These are phyloP conservation scores for Rhododendron mucronatum DNA, from an alignment of 148 eudicot genomes.

Conservation along the genomic window DNA sequence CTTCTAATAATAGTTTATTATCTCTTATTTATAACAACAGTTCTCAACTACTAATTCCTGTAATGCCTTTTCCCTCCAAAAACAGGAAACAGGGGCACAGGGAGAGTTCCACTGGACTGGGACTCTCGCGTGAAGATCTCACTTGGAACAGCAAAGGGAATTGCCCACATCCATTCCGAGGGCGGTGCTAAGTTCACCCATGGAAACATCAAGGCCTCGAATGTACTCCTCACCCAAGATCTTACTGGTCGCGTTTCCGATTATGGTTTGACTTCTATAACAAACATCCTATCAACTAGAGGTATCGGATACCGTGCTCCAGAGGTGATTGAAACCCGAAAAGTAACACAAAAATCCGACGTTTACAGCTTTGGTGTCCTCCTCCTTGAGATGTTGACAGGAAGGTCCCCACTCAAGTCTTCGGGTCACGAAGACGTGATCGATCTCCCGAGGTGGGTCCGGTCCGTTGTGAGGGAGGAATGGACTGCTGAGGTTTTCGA, in stretches of 20 bases:
- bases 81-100: conserved; percentile 56
- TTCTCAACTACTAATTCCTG: background rate
- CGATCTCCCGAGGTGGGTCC: conserved; percentile 94
- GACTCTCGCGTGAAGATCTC: conserved; percentile 60
- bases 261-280: conserved; percentile 54
- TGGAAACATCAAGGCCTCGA: conserved; percentile 87
- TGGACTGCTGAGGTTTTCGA: conserved; percentile 98
- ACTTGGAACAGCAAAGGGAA: conserved; percentile 68
- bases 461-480: conserved; percentile 86
- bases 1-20: background rate
- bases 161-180: conserved; percentile 68
- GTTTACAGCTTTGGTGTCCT: conserved; percentile 97
- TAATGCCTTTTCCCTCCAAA: background rate
- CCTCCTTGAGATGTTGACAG: conserved; percentile 74
- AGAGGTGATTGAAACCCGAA: conserved; percentile 61
- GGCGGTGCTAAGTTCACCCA: conserved; percentile 64
- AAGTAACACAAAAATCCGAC: conserved; percentile 67
- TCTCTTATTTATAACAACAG: background rate
- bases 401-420: conserved; percentile 59
- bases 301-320: conserved; percentile 79
- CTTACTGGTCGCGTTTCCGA: conserved; percentile 59
- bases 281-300: conserved; percentile 40
- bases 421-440: conserved; percentile 50
- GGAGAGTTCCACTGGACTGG: conserved; percentile 72
- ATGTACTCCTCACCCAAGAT: conserved; percentile 64